A percentile compares a stretch with the other conserved stretches of the same genome.
phyloP scores from a whole-genome alignment of 495 filamentous ascomycete genomes.

The Cladorrhinum samala region DNA sequence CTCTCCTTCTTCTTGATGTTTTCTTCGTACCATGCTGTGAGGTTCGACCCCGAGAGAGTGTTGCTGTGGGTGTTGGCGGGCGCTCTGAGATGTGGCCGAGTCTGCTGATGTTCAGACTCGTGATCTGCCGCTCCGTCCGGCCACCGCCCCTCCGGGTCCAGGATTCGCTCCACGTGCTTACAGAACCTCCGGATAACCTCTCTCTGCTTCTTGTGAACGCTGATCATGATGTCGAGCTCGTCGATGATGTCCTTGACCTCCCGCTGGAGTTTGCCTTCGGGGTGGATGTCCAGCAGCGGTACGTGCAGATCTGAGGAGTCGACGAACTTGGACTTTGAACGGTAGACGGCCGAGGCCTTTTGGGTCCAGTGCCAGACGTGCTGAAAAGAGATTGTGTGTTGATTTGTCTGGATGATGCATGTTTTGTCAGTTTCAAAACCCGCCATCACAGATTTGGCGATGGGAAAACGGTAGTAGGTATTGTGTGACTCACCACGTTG shows the following conservation, averaged over 20 bases:
- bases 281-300: constrained; percentile 57
- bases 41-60: not conserved
- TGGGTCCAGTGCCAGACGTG: constrained; percentile 34
- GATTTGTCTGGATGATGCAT: constrained; percentile 29
- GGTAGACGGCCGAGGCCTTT: constrained; percentile 21
- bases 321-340: constrained; percentile 22
- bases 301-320: constrained; percentile 33
- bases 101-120: too few relatives aligned
- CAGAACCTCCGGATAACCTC: constrained; percentile 52
- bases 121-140: constrained; percentile 2
- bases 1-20: constrained; percentile 1
- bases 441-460: too few relatives aligned
- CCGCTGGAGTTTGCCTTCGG: constrained; percentile 56
- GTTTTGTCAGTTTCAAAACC: too few relatives aligned
- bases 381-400: constrained; percentile 31
- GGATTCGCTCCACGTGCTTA: constrained; percentile 43
- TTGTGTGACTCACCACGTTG: constrained; percentile 27
- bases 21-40: not conserved
- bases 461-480: too few relatives aligned
- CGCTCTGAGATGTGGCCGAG: too few relatives aligned
- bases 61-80: not conserved
- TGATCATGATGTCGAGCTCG: constrained; percentile 65
- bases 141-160: constrained; percentile 22
- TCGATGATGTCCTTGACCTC: constrained; percentile 70
- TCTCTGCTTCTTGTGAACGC: constrained; percentile 51